Base-by-base conservation (phyloP, 2,329 filamentous ascomycete genomes). In the Metarhizium rileyi region DNA sequence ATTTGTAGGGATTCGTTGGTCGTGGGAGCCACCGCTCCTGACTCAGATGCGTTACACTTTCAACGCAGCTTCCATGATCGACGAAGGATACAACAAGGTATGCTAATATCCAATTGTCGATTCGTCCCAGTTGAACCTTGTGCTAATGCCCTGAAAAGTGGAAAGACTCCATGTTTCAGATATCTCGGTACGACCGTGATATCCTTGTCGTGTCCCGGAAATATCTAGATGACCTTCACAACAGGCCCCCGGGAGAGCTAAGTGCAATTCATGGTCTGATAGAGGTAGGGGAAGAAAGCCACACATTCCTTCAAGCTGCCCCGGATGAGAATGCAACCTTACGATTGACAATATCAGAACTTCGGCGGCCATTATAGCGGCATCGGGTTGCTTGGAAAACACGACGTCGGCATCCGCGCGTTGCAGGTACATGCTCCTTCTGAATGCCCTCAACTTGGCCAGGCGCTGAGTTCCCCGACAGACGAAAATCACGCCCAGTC, bases 291-390 rank as follows among this genome's bases (percentile, higher is more conserved):
- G 18, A 36, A 46, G 5, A 28, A 35, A 20, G 27, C 6, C 28
- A 26, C 14, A 7, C 23, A 10, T 41, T 5, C 16, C 26, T 27
- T 20, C 4, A 18, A n/a, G 23, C 12, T 7, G 35, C 10, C 28
- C 28, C 28, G 7, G 28, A 8, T 10, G 16, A 20, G 16, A 12
- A 25, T 5, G 8, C 2, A 2, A 3, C n/a, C 35, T 12, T 12
- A 46, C 26, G 1, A 33, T 6, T 23, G 16, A 12, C 27, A 3
- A 35, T 23, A 10, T 26, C 23, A 53, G 52, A 53, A 53, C n/a
- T 53, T 53, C 8, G 52, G 52, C 27, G 50, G 50, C 14, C 16
- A 20, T 12, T 53, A 53, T 35, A 53, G 52, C 22, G 52, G 52
- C 5, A 50, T 53, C 18, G 25, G 14, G 12, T 26, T 47, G 18